Percentiles rank a stretch among this genome's conserved stretches.
phyloP scores from a whole-genome alignment of 495 filamentous ascomycete genomes.

The Xylaria grammica region DNA sequence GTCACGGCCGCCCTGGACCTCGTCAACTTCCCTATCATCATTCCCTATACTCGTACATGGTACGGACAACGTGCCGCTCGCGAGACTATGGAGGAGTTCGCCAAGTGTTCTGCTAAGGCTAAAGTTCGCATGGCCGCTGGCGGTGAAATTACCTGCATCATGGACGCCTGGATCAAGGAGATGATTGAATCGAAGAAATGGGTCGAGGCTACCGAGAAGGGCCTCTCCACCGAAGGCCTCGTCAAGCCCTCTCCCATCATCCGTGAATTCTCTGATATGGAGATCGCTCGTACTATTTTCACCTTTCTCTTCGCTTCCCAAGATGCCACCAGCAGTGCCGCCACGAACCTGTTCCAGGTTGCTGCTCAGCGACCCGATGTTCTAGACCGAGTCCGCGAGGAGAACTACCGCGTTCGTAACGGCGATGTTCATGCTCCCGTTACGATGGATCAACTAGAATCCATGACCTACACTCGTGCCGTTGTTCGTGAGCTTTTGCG shows the following conservation, averaged over 20 bases:
- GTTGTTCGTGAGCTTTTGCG: conserved; percentile 92
- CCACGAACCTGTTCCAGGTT: conserved; percentile 93
- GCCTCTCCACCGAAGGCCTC: conserved; percentile 64
- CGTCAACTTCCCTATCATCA: conserved; percentile 97
- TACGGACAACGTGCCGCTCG: conserved; percentile 96
- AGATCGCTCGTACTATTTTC: conserved; percentile 94
- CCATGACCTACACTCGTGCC: conserved; percentile 88
- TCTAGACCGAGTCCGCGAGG: conserved; percentile 87
- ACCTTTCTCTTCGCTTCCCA: conserved; percentile 98
- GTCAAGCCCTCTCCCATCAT: conserved; percentile 84
- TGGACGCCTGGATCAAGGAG: conserved; percentile 89
- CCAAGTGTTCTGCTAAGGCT: conserved; percentile 89
- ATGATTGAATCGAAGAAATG: conserved; percentile 84
- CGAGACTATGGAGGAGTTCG: conserved; percentile 88
- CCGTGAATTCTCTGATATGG: conserved; percentile 86
- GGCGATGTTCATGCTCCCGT: conserved; percentile 75
- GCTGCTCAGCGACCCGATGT: conserved; percentile 93
- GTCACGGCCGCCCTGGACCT: conserved; percentile 96
- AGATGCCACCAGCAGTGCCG: conserved; percentile 91
- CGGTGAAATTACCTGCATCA: conserved; percentile 85
- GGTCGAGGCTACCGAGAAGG: conserved; percentile 70
- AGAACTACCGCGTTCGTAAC: conserved; percentile 79
- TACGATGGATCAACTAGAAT: conserved; percentile 83
- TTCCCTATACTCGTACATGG: conserved; percentile 95
- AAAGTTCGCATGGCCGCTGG: conserved; percentile 92